Evolutionary conservation across 2,329 filamentous ascomycete genomes (phyloP), one percentile per base, ranked within the genome.

Genomic region (Pseudocercospora eumusae): DNA sequence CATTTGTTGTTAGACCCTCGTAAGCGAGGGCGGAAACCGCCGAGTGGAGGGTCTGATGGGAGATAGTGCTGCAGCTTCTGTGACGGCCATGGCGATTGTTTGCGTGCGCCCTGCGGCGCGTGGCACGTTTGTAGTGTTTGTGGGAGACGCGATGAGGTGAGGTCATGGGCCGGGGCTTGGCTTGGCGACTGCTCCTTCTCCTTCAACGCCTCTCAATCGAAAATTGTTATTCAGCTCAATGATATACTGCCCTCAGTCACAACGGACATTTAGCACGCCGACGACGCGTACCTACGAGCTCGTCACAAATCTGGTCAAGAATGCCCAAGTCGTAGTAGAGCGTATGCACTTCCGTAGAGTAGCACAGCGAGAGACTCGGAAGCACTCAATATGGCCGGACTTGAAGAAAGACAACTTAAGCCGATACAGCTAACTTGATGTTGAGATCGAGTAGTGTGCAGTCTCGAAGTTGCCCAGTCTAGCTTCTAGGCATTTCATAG

Each of bases 31-130:
- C n/a, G n/a, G n/a, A n/a, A n/a, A n/a, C n/a, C n/a, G n/a, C n/a
- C n/a, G n/a, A n/a, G n/a, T n/a, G n/a, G n/a, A n/a, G n/a, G n/a
- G n/a, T n/a, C n/a, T n/a, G n/a, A n/a, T n/a, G n/a, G n/a, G n/a
- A n/a, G n/a, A n/a, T n/a, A n/a, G n/a, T 18, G 44, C 23, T 28
- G 21, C 47, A n/a, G 44, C 23, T 28, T 52, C 47, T 52, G 47
- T 27, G 47, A 52, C 47, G 47, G 47, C 47, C 47, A 52, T 52
- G 47, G 47, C 47, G 47, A 28, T 25, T 31, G 23, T 52, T 52
- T 52, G 47, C 47, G 47, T 52, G 47, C 47, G 47, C 47, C 47
- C 21, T 5, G 23, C 47, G 47, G 47, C 47, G 47, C 47, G 47
- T 52, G 23, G 47, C 47, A 28, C 31, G 47, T 52, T 25, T 28